Conservation (phyloP, 805 yeast genomes). For the Wickerhamiella spandovensis region DNA sequence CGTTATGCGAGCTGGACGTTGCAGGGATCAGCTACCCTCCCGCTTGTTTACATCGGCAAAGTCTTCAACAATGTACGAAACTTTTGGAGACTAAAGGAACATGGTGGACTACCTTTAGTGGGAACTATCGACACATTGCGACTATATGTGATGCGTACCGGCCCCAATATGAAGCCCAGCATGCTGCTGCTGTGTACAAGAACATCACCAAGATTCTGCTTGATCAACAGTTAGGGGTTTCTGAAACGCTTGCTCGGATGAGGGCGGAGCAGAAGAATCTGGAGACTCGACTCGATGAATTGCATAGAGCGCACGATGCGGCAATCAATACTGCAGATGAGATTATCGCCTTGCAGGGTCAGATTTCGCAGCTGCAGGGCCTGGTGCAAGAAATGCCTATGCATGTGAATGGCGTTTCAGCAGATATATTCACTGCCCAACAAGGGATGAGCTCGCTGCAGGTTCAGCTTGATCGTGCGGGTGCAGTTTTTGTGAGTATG, state of each 20-base stretch:
- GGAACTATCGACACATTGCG: slow-evolving; percentile 43
- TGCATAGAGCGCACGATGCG: neutral
- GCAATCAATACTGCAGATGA: neutral
- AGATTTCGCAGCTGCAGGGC: neutral
- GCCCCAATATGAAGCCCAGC: slow-evolving; percentile 13
- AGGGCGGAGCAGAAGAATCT: neutral
- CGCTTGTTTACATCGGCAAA: slow-evolving; percentile 9
- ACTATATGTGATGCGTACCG: slow-evolving; percentile 31
- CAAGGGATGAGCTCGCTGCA: neutral
- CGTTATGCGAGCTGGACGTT: slow-evolving; percentile 22
- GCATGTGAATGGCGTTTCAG: neutral
- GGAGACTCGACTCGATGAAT: neutral
- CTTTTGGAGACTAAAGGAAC: slow-evolving; percentile 27
- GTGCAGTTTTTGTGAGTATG: neutral
- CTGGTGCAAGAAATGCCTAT: neutral
- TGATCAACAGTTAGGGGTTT: neutral
- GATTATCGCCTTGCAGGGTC: neutral
- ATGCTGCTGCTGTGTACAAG: slow-evolving; percentile 5
- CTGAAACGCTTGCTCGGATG: neutral
- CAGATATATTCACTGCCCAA: neutral
- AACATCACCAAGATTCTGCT: neutral
- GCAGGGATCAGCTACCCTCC: slow-evolving; percentile 20
- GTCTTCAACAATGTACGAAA: slow-evolving; percentile 13
- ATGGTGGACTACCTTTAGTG: slow-evolving; percentile 66
- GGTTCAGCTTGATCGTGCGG: neutral